phyloP scores from a whole-genome alignment of 1,284 basidiomycete genomes.

The Limonomyces culmigenus region DNA sequence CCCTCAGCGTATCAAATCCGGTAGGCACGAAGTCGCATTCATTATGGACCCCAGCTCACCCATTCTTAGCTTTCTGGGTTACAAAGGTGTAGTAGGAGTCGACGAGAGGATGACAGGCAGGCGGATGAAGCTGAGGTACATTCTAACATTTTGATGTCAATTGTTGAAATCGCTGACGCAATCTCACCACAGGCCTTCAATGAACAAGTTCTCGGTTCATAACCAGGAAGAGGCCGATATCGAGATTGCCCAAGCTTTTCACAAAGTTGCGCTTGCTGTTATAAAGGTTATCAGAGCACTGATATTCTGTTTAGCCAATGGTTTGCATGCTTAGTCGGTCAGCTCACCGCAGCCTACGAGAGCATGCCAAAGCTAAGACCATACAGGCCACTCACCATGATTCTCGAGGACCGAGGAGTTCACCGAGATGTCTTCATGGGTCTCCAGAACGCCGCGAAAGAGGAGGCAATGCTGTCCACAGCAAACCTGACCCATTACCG shows the following conservation, averaged over 20 bases:
- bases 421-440: constrained; percentile 30
- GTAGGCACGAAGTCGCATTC: no score
- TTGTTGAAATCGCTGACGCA: no score
- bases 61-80: constrained; percentile 61
- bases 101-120: constrained; percentile 55
- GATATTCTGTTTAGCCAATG: no score
- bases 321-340: constrained; percentile 49
- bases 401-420: constrained; percentile 51
- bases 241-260: constrained; percentile 53
- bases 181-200: constrained; percentile 54
- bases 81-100: no score
- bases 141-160: no score
- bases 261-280: no score
- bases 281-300: no score
- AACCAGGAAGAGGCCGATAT: constrained; percentile 35
- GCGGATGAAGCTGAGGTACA: no score
- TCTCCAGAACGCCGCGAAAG: constrained; percentile 37
- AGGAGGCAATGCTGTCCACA: constrained; percentile 34
- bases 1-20: constrained; percentile 60
- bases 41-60: no score
- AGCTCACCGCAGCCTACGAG: no score
- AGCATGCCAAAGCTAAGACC: no score
- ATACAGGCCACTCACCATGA: constrained; percentile 55
- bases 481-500: constrained; percentile 29
- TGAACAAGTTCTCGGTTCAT: constrained; percentile 55